These are phyloP conservation scores for Euphorbia tirucalli DNA, from an alignment of 345 rosid genomes.

Conservation along the genomic window DNA sequence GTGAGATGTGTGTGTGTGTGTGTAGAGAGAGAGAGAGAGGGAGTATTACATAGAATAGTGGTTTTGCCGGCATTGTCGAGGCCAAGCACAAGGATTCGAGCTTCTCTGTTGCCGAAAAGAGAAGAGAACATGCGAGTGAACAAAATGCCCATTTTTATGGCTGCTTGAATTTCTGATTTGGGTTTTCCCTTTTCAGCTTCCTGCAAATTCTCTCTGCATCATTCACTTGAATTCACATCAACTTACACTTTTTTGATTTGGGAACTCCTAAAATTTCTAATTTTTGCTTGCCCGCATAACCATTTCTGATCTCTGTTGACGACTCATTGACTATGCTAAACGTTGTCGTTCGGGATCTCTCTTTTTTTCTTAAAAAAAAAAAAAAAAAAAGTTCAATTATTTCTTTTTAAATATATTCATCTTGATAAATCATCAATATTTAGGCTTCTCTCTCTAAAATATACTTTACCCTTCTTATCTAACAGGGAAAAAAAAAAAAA, in stretches of 20 bases:
- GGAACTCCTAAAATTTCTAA: no score
- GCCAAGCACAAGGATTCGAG: slow-evolving; percentile 86
- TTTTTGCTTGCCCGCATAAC: not conserved
- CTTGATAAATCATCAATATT: no score
- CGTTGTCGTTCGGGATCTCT: not conserved
- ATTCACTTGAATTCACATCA: not conserved
- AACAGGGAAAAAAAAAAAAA: no score
- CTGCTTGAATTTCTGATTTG: no score
- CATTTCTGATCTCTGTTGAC: not conserved
- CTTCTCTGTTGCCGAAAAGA: slow-evolving; percentile 68
- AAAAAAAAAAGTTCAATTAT: no score
- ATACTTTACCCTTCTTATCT: no score
- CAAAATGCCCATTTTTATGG: slow-evolving; percentile 57
- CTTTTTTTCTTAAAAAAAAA: no score
- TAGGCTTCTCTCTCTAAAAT: no score
- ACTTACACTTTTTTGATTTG: not conserved
- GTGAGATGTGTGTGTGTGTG: no score
- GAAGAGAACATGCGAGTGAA: slow-evolving; percentile 79
- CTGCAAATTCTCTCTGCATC: not conserved
- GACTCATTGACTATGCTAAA: not conserved
- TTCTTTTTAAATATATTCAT: no score
- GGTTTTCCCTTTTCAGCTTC: not conserved
- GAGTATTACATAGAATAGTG: slow-evolving; percentile 66
- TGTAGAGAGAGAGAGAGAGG: not conserved
- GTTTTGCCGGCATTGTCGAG: slow-evolving; percentile 95